Conservation (phyloP, 139 green algal species). For the Bryopsis sp. region DNA sequence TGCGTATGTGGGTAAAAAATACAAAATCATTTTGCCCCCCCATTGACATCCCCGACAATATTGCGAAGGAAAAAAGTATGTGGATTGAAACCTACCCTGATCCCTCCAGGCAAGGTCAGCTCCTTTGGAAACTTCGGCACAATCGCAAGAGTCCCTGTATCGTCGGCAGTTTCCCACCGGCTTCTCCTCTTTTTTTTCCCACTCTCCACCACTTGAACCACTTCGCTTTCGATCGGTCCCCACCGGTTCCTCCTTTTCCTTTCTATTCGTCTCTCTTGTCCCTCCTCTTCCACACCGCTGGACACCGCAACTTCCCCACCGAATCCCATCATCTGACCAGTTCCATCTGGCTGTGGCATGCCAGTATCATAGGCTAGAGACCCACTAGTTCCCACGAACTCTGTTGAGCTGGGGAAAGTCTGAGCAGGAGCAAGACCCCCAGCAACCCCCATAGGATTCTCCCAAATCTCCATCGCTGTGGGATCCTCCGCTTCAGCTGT, state of each 20-base stretch:
- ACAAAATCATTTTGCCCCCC: neutral
- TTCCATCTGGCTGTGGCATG: neutral
- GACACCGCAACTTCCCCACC: neutral
- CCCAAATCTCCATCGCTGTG: no score
- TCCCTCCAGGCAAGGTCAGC: slow-evolving; percentile 13
- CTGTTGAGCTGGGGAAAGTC: no score
- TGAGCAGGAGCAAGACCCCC: no score
- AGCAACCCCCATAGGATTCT: no score
- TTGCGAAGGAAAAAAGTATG: no score
- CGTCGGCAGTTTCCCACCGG: slow-evolving; percentile 30
- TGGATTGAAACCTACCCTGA: slow-evolving; percentile 16
- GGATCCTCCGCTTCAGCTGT: no score
- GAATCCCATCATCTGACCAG: neutral
- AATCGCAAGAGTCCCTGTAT: neutral
- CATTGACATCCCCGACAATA: no score
- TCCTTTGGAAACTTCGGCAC: slow-evolving; percentile 18
- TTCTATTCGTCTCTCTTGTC: neutral
- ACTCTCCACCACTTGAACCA: neutral
- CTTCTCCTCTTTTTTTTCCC: slow-evolving; percentile 35
- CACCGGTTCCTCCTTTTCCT: neutral
- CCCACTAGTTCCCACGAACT: no score
- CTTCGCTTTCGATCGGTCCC: slow-evolving; percentile 9
- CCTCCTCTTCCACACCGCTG: neutral
- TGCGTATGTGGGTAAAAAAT: neutral
- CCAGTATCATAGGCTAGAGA: no score